A percentile compares a stretch with the other conserved stretches of the same genome.
Evolutionary conservation across 768 basidiomycete genomes (phyloP).

Genomic region (Auriscalpium vulgare): DNA sequence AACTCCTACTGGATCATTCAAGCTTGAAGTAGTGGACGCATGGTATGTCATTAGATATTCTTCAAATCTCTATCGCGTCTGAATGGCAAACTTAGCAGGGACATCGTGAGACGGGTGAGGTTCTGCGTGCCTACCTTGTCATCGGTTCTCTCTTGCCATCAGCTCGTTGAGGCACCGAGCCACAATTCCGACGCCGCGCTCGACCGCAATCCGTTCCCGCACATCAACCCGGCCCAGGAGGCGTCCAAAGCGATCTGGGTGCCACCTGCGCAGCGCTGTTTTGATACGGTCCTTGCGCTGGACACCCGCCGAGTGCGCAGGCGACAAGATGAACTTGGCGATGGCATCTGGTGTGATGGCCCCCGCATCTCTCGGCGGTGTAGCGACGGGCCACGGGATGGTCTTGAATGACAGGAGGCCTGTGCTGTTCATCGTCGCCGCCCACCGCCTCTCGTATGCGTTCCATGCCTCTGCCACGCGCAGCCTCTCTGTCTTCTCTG

Average conservation of each 20-base stretch:
- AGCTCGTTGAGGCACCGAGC: constrained; percentile 34
- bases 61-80: too few relatives aligned
- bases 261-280: constrained; percentile 65
- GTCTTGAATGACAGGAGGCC: constrained; percentile 44
- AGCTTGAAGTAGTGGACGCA: too few relatives aligned
- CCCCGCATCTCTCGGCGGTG: constrained; percentile 32
- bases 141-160: constrained; percentile 9
- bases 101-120: not conserved
- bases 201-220: constrained; percentile 44
- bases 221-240: constrained; percentile 43
- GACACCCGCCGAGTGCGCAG: constrained; percentile 50
- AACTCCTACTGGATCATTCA: too few relatives aligned
- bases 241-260: constrained; percentile 69
- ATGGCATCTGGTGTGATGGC: constrained; percentile 53
- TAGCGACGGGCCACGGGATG: constrained; percentile 65
- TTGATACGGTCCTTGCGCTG: constrained; percentile 60
- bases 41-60: too few relatives aligned
- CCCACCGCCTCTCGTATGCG: constrained; percentile 61
- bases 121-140: not conserved
- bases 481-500: constrained; percentile 27
- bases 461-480: constrained; percentile 51
- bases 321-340: constrained; percentile 52
- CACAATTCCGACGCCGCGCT: constrained; percentile 58
- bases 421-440: constrained; percentile 31
- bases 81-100: too few relatives aligned